A percentile compares a stretch with the other conserved stretches of the same genome.
Conservation (phyloP, 1,139 yeast species). For the Candida anutae region DNA sequence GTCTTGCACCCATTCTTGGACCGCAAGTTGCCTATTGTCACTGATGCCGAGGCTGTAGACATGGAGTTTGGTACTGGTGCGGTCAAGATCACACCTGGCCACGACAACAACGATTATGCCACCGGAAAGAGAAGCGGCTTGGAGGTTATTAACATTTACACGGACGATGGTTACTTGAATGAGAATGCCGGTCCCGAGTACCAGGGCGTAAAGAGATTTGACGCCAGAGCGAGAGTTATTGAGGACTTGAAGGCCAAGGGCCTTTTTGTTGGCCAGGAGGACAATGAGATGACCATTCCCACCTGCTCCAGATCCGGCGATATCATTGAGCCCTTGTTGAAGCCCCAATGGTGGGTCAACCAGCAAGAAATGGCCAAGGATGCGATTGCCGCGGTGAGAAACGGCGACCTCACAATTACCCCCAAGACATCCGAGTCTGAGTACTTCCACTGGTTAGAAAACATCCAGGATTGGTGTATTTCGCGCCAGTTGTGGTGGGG, state of each 20-base stretch:
- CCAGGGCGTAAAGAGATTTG: constrained; percentile 87
- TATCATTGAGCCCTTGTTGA: constrained; percentile 88
- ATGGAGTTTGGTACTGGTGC: constrained; percentile 99
- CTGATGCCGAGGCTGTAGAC: constrained; percentile 91
- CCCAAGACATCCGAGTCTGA: constrained; percentile 91
- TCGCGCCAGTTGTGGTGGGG: constrained; percentile 99
- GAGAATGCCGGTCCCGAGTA: constrained; percentile 87
- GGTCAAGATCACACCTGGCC: constrained; percentile 97
- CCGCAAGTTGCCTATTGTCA: constrained; percentile 77
- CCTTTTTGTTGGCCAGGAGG: constrained; percentile 74
- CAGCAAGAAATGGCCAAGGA: constrained; percentile 85
- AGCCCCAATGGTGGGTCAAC: constrained; percentile 99
- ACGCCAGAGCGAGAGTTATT: constrained; percentile 82
- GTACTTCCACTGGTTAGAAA: constrained; percentile 92
- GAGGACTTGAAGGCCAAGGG: constrained; percentile 71
- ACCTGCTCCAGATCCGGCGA: constrained; percentile 94
- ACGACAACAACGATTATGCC: constrained; percentile 92
- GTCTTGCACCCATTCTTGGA: constrained; percentile 87
- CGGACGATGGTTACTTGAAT: constrained; percentile 87
- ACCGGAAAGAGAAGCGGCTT: constrained; percentile 92
- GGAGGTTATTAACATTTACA: constrained; percentile 81
- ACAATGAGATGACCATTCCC: constrained; percentile 94
- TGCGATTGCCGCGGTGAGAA: constrained; percentile 79
- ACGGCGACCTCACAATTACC: constrained; percentile 71
- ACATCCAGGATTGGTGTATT: constrained; percentile 98